Conservation (phyloP, 2,329 filamentous ascomycete genomes). For the Botrytis paeoniae region DNA sequence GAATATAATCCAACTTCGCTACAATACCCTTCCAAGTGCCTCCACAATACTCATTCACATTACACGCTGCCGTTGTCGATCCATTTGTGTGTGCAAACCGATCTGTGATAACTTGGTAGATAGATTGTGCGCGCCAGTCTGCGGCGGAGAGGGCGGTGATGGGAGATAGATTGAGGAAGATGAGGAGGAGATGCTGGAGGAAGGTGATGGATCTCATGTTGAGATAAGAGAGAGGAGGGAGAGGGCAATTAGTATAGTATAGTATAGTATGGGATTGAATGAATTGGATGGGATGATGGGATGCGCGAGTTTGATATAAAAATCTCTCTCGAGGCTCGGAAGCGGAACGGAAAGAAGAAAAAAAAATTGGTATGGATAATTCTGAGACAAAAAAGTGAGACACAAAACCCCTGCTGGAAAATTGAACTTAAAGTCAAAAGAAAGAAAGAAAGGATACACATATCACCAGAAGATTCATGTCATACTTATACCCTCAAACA, state of each 20-base stretch:
- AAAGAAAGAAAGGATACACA: not conserved
- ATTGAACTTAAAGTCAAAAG: not conserved
- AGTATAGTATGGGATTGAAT: not conserved
- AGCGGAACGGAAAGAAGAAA: not conserved
- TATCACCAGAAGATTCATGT: not conserved
- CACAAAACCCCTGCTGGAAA: not conserved
- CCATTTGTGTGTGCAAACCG: constrained; percentile 39
- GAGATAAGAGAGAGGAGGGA: not conserved
- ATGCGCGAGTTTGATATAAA: not conserved
- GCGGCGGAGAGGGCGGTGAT: constrained; percentile 28
- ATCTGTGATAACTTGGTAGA: constrained; percentile 47
- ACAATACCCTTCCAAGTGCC: constrained; percentile 44
- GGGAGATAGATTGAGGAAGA: not conserved
- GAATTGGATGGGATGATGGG: not conserved
- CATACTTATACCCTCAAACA: not conserved
- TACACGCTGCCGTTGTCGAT: constrained; percentile 32
- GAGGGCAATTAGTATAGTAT: not conserved
- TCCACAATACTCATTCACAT: constrained; percentile 45
- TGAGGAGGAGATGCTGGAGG: not conserved
- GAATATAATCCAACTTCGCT: constrained; percentile 44
- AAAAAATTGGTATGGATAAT: not conserved
- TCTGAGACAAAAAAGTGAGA: not conserved
- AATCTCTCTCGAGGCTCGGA: not conserved
- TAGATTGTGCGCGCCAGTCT: constrained; percentile 42
- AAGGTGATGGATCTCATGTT: not conserved